Evolutionary conservation across 169 alveolate genomes (phyloP).

Genomic region (Eimeria mitis): DNA sequence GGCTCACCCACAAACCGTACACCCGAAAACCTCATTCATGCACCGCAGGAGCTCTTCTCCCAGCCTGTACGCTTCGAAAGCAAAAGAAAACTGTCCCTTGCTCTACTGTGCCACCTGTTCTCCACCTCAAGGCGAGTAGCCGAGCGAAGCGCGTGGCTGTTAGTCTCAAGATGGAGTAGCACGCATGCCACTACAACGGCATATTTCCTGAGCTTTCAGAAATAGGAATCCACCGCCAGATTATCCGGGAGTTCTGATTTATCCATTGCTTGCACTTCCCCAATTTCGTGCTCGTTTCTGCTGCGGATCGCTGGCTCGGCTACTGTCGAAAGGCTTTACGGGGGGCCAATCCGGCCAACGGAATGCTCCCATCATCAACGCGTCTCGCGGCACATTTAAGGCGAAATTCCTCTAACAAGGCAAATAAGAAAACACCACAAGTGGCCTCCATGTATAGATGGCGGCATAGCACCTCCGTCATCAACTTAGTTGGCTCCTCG

Average conservation of each 20-base stretch:
- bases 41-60: not conserved
- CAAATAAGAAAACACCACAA: not conserved
- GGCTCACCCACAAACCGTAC: no score
- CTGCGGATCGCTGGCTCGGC: not conserved
- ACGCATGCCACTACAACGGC: not conserved
- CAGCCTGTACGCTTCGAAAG: not conserved
- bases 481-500: not conserved
- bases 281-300: not conserved
- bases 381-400: constrained; percentile 44
- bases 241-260: not conserved
- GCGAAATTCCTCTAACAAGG: constrained; percentile 42
- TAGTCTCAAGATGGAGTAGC: not conserved
- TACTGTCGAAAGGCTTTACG: not conserved
- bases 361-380: constrained; percentile 38
- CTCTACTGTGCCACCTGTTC: not conserved
- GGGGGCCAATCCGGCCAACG: constrained; percentile 76
- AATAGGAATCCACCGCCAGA: not conserved
- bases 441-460: not conserved
- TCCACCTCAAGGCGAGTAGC: not conserved
- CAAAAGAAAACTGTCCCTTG: not conserved
- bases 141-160: not conserved
- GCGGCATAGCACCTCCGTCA: not conserved
- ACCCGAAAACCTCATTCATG: not conserved
- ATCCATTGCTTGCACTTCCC: not conserved
- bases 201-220: not conserved